These are phyloP conservation scores for Aspergillus jensenii DNA, from an alignment of 2,329 filamentous ascomycete species.

Conservation along the genomic window DNA sequence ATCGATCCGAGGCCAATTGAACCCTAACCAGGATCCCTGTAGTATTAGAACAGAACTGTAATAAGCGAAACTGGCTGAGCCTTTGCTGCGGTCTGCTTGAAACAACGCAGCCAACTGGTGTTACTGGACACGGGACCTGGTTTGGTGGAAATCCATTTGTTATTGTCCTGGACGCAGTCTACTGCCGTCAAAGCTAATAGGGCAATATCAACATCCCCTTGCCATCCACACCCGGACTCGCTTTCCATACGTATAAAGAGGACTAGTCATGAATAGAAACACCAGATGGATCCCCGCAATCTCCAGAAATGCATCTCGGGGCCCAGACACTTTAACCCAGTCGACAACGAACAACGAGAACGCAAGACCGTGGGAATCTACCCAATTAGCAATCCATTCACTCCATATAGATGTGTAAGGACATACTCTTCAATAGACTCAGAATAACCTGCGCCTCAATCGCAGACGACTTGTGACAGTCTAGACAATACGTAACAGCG, in stretches of 20 bases:
- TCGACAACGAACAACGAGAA: constrained; percentile 8
- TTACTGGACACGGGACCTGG: no score
- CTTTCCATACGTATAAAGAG: not conserved
- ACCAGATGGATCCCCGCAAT: not conserved
- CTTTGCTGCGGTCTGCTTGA: no score
- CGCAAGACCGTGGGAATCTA: constrained; percentile 4
- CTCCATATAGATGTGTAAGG: not conserved
- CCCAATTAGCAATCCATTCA: not conserved
- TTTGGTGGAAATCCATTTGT: no score
- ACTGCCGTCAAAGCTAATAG: no score
- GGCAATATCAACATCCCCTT: not conserved
- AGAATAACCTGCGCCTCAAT: constrained; percentile 5
- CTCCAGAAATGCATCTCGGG: not conserved
- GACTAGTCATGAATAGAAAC: not conserved
- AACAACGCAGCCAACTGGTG: no score
- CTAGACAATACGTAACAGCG: constrained; percentile 2
- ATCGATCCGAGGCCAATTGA: no score
- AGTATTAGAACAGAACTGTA: no score
- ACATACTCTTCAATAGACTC: constrained; percentile 6
- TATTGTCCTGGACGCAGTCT: no score
- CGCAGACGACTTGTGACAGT: not conserved
- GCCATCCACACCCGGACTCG: not conserved
- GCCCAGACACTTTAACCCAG: constrained; percentile 2
- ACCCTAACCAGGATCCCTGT: no score
- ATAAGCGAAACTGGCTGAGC: no score